Percentiles rank a stretch among this genome's conserved stretches.
phyloP scores from a whole-genome alignment of 176 grass and related monocot genomes.

The Guadua angustifolia region DNA sequence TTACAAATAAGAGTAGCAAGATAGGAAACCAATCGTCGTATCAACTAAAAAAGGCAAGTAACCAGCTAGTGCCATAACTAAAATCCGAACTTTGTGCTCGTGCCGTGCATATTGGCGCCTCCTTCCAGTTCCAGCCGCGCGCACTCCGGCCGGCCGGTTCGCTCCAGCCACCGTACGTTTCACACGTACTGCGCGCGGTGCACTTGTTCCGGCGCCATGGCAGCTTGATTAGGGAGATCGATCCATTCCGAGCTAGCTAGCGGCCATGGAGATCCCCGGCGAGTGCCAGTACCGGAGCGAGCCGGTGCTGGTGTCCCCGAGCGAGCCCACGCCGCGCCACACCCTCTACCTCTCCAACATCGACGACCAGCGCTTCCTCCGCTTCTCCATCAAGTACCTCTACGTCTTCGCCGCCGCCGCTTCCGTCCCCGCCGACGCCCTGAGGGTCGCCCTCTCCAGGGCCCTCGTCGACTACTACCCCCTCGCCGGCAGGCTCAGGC shows the following conservation, averaged over 20 bases:
- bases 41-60: too few species aligned
- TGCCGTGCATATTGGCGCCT: too few species aligned
- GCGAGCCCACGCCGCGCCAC: conserved; percentile 54
- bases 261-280: conserved; percentile 46
- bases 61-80: too few species aligned
- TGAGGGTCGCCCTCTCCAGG: conserved; percentile 53
- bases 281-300: conserved; percentile 59
- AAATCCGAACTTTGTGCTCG: too few species aligned
- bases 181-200: too few species aligned
- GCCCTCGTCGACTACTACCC: conserved; percentile 87
- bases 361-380: conserved; percentile 90
- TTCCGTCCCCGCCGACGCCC: conserved; percentile 43
- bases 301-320: conserved; percentile 56
- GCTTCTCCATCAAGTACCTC: conserved; percentile 98
- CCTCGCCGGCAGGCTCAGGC: conserved; percentile 65
- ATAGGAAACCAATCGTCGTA: too few species aligned
- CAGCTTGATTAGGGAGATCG: background rate
- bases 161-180: too few species aligned
- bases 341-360: conserved; percentile 86
- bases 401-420: conserved; percentile 55
- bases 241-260: background rate
- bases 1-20: too few species aligned
- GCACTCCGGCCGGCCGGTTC: too few species aligned
- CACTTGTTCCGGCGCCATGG: background rate
- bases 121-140: too few species aligned